A percentile compares a stretch with the other conserved stretches of the same genome.
These are phyloP conservation scores for Pyrus betulifolia DNA, from an alignment of 306 rosid species.

Conservation along the genomic window DNA sequence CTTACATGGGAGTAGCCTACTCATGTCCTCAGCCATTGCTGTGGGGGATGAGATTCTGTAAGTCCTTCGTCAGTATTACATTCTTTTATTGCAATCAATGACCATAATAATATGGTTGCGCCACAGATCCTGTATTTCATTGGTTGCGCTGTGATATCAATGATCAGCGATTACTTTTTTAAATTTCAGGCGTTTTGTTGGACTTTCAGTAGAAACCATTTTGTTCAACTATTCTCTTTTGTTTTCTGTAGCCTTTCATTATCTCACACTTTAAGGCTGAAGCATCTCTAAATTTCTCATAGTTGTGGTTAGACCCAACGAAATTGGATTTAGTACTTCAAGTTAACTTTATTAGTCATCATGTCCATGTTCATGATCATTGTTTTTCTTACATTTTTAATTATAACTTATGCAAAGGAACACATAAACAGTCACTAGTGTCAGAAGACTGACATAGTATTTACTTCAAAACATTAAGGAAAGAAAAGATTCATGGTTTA, in stretches of 20 bases:
- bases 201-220: background rate
- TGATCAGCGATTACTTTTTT: background rate
- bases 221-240: background rate
- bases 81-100: background rate
- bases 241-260: background rate
- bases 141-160: background rate
- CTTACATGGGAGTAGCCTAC: conserved; percentile 49
- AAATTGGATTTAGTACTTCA: background rate
- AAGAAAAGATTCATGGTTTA: background rate
- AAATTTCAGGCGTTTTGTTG: background rate
- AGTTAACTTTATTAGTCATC: background rate
- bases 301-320: background rate
- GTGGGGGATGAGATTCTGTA: conserved; percentile 98
- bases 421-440: background rate
- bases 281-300: background rate
- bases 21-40: conserved; percentile 61
- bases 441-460: background rate
- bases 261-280: background rate
- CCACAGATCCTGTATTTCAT: background rate
- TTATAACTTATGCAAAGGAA: background rate
- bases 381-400: background rate
- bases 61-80: conserved; percentile 39
- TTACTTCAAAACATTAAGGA: background rate
- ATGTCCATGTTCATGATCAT: background rate
- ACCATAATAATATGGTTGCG: background rate